Conservation (phyloP, 2,329 filamentous ascomycete genomes). For the Penicillium italicum region DNA sequence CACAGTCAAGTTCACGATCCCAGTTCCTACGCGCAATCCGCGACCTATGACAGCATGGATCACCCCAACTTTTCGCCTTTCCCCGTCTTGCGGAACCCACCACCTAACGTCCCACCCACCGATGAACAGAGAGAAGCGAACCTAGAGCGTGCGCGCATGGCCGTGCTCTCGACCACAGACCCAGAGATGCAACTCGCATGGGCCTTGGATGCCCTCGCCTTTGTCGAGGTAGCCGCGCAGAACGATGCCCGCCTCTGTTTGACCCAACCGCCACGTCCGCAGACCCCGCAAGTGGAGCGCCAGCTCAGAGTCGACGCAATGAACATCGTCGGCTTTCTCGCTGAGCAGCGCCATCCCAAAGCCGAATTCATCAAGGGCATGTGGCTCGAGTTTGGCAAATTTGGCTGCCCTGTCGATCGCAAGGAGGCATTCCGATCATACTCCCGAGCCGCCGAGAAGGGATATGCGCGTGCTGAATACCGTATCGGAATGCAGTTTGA, state of each 20-base stretch:
- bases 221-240: conserved; percentile 79
- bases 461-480: conserved; percentile 87
- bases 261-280: conserved; percentile 59
- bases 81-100: conserved; percentile 72
- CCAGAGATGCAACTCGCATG: conserved; percentile 95
- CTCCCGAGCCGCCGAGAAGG: conserved; percentile 76
- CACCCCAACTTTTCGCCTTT: conserved; percentile 86
- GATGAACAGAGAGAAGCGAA: conserved; percentile 93
- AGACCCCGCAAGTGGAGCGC: conserved; percentile 83
- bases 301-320: conserved; percentile 83
- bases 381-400: conserved; percentile 98
- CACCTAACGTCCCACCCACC: conserved; percentile 85
- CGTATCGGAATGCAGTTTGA: conserved; percentile 98
- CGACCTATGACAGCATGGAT: conserved; percentile 49
- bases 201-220: conserved; percentile 88
- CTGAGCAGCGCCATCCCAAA: conserved; percentile 87
- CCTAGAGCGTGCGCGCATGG: conserved; percentile 75
- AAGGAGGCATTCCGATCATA: conserved; percentile 91
- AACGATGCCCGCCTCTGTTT: conserved; percentile 66
- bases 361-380: conserved; percentile 92
- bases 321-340: conserved; percentile 86
- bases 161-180: conserved; percentile 88
- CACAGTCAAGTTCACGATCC: conserved; percentile 32
- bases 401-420: conserved; percentile 84
- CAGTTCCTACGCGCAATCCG: conserved; percentile 51